Conservation (phyloP, 2,329 filamentous ascomycete species). For the Colletotrichum falcatum region DNA sequence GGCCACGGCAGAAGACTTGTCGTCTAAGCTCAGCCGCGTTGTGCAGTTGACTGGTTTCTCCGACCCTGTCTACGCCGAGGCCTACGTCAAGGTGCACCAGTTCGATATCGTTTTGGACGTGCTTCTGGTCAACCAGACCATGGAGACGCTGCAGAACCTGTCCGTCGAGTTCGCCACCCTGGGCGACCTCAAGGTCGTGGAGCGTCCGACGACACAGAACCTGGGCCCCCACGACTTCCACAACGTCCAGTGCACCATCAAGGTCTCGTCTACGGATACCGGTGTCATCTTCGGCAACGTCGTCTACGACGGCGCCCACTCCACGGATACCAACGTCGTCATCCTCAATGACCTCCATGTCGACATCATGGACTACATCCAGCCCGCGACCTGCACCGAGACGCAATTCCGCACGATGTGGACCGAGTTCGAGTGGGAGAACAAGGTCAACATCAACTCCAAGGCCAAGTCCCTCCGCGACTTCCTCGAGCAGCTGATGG, state of each 20-base stretch:
- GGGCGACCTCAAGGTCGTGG: conserved; percentile 97
- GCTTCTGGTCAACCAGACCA: conserved; percentile 95
- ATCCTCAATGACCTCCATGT: conserved; percentile 98
- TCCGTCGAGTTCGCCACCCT: conserved; percentile 99
- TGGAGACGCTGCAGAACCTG: conserved; percentile 94
- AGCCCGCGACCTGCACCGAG: conserved; percentile 95
- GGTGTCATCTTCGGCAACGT: conserved; percentile 99
- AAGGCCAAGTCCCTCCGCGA: conserved; percentile 93
- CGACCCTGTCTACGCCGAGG: conserved; percentile 97
- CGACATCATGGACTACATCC: conserved; percentile 99
- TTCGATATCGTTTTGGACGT: conserved; percentile 99
- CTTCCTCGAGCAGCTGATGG: conserved; percentile 95
- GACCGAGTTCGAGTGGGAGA: conserved; percentile 99
- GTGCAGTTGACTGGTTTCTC: conserved; percentile 99
- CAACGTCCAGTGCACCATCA: conserved; percentile 98
- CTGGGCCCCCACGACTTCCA: conserved; percentile 95
- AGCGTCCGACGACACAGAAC: conserved; percentile 95
- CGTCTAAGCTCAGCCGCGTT: conserved; percentile 94
- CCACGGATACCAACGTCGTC: conserved; percentile 94
- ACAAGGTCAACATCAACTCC: conserved; percentile 99
- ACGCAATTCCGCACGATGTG: conserved; percentile 99
- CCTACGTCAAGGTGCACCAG: conserved; percentile 98
- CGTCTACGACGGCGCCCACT: conserved; percentile 93
- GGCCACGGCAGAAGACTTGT: conserved; percentile 82
- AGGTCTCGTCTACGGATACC: conserved; percentile 97